Conservation (phyloP, 805 yeast genomes). For the Nakazawaea ishiwadae region DNA sequence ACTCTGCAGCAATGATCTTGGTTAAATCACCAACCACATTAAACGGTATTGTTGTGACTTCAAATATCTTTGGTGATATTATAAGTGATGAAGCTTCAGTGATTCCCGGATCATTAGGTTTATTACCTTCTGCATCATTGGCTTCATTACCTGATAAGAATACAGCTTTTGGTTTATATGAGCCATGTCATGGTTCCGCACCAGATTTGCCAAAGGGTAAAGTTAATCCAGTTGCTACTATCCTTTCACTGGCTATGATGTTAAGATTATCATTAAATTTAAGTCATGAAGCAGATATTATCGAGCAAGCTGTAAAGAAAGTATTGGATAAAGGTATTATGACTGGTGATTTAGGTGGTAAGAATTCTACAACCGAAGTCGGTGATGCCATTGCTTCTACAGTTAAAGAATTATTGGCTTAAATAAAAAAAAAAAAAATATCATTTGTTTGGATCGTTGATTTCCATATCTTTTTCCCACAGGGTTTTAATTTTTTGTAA, state of each 20-base stretch:
- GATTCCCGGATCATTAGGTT: constrained; percentile 95
- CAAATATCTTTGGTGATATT: constrained; percentile 98
- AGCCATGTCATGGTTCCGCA: constrained; percentile 98
- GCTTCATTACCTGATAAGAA: constrained; percentile 96
- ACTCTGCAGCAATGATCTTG: constrained; percentile 97
- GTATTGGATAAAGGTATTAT: constrained; percentile 81
- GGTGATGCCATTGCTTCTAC: constrained; percentile 89
- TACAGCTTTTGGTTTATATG: constrained; percentile 92
- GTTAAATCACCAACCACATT: constrained; percentile 87
- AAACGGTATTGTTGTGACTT: constrained; percentile 89
- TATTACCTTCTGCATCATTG: constrained; percentile 92
- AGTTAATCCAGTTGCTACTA: constrained; percentile 95
- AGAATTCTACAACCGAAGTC: constrained; percentile 80
- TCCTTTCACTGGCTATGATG: constrained; percentile 97
- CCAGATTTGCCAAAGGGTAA: constrained; percentile 86
- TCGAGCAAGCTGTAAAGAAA: constrained; percentile 81
- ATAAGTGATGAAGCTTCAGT: constrained; percentile 97
- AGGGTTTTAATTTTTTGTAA: constrained; percentile 12
- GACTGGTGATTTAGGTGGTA: constrained; percentile 90
- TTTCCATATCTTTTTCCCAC: constrained; percentile 16
- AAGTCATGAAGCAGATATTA: constrained; percentile 77
- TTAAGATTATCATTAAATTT: constrained; percentile 82
- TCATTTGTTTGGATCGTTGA: constrained; percentile 13
- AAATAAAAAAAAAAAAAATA: not conserved
- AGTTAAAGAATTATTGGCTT: constrained; percentile 50